A percentile compares a stretch with the other conserved stretches of the same genome.
phyloP scores from a whole-genome alignment of 1,284 basidiomycete species.

The Veloboletus limbatus region DNA sequence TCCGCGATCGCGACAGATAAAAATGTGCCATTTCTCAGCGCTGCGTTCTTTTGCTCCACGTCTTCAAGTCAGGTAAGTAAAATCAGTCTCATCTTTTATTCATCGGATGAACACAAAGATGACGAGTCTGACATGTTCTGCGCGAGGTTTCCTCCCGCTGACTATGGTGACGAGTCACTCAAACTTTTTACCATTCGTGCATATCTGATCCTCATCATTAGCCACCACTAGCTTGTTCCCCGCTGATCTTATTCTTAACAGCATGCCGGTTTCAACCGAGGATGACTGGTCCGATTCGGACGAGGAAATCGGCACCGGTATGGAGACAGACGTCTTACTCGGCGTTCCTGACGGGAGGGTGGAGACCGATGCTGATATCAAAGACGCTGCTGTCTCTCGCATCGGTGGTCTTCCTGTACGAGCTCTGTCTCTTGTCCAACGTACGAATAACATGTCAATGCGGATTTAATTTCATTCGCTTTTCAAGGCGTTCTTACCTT shows the following conservation, averaged over 20 bases:
- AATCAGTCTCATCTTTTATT: constrained; percentile 13
- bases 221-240: constrained; percentile 16
- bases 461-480: constrained; percentile 30
- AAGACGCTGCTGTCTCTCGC: constrained; percentile 77
- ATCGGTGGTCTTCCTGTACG: constrained; percentile 85
- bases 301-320: constrained; percentile 50
- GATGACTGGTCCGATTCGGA: constrained; percentile 80
- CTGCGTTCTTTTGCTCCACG: constrained; percentile 9
- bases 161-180: constrained; percentile 60
- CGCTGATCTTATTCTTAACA: constrained; percentile 20
- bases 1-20: constrained; percentile 4
- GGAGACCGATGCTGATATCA: constrained; percentile 51
- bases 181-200: constrained; percentile 83
- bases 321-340: constrained; percentile 70
- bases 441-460: constrained; percentile 32
- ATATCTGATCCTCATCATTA: constrained; percentile 59
- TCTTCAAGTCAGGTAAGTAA: constrained; percentile 28
- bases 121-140: constrained; percentile 77
- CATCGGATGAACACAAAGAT: constrained; percentile 73
- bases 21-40: neutral
- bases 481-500: constrained; percentile 56
- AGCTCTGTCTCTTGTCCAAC: constrained; percentile 43
- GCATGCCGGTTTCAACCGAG: constrained; percentile 40
- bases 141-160: constrained; percentile 59
- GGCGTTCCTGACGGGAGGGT: constrained; percentile 75